Percentiles rank a stretch among this genome's conserved stretches.
These are phyloP conservation scores for Solanum aculeatissimum DNA, from an alignment of 305 asterid genomes.

Conservation along the genomic window DNA sequence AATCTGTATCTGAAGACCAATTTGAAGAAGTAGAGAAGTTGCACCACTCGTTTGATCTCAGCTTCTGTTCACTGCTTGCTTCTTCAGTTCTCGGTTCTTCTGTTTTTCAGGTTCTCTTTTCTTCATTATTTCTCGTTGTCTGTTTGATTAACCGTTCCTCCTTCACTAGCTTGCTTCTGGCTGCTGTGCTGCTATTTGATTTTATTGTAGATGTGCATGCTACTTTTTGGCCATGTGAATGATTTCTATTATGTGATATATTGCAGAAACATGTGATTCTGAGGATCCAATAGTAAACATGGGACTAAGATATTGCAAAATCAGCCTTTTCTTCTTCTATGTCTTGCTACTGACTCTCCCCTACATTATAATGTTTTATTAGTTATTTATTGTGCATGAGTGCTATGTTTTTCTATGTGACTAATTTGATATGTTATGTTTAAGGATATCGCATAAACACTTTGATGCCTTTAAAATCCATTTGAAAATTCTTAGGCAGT, in stretches of 20 bases:
- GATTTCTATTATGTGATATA: background rate
- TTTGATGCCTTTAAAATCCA: background rate
- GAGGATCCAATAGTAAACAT: background rate
- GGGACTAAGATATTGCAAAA: background rate
- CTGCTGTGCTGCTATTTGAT: background rate
- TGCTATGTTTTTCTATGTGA: background rate
- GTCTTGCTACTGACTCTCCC: background rate
- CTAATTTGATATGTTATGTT: background rate
- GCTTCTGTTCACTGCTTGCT: background rate
- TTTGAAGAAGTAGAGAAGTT: background rate
- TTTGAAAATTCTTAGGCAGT: background rate
- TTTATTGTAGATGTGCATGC: background rate
- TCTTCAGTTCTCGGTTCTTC: background rate
- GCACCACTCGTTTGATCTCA: background rate
- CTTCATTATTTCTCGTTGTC: background rate
- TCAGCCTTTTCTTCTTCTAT: background rate
- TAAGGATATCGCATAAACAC: background rate
- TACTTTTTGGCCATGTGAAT: background rate
- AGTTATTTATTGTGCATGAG: background rate
- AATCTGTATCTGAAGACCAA: background rate
- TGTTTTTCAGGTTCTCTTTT: background rate
- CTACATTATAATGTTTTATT: background rate
- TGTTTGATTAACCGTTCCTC: background rate
- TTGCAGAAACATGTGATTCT: background rate
- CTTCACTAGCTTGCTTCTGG: background rate